Evolutionary conservation across 257 asterid species (phyloP).

Genomic region (Nicotiana paniculata): DNA sequence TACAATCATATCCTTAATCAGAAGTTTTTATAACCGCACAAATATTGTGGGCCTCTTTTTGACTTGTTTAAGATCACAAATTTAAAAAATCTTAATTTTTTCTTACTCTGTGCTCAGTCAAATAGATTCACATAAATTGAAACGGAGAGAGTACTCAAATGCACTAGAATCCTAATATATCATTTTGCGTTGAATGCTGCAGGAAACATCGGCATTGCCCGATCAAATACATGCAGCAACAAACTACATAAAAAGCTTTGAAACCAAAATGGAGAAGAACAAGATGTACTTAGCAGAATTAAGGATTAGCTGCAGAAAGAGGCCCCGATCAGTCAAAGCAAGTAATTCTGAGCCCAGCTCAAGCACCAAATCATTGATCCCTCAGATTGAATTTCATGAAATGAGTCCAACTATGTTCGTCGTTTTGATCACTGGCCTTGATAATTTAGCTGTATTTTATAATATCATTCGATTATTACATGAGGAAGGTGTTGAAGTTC

Average conservation of each 20-base stretch:
- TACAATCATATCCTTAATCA: too few species aligned
- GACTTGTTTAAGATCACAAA: too few species aligned
- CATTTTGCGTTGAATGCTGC: neutral
- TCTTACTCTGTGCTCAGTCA: too few species aligned
- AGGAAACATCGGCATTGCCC: slow-evolving; percentile 32
- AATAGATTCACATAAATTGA: too few species aligned
- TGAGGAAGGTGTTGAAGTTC: slow-evolving; percentile 33
- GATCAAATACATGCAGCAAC: slow-evolving; percentile 45
- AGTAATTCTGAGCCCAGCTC: neutral
- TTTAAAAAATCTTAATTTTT: too few species aligned
- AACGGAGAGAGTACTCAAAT: neutral
- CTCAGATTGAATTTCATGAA: slow-evolving; percentile 36
- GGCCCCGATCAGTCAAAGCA: neutral
- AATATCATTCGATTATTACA: slow-evolving; percentile 22
- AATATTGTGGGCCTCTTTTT: too few species aligned
- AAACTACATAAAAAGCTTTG: slow-evolving; percentile 24
- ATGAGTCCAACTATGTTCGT: slow-evolving; percentile 35
- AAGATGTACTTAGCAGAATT: slow-evolving; percentile 26
- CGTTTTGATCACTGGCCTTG: slow-evolving; percentile 21
- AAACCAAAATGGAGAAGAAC: slow-evolving; percentile 26
- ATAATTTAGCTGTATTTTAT: slow-evolving; percentile 22
- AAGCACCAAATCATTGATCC: neutral
- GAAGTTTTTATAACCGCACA: too few species aligned
- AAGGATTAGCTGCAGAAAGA: neutral
- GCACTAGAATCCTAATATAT: too few species aligned